Base-by-base conservation (phyloP, 768 basidiomycete species). In the Hypsizygus marmoreus region DNA sequence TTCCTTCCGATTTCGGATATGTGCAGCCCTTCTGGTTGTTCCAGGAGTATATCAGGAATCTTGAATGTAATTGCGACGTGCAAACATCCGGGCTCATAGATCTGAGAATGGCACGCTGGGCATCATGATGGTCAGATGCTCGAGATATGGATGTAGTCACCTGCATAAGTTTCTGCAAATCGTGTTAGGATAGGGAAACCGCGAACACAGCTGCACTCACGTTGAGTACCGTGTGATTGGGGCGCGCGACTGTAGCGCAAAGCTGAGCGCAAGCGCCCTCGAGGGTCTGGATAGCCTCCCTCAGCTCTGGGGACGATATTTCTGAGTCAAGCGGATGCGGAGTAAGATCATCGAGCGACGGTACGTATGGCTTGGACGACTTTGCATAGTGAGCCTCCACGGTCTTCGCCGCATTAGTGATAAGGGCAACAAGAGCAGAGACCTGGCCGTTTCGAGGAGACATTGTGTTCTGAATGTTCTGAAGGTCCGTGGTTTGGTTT, bases 221-320 rank as follows among this genome's bases (percentile, higher is more conserved):
- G 47, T 65, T 69, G 24, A 64, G 49, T n/a, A 68, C 47, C 6
- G 58, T 61, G 45, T 65, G 61, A 20, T 53, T 59, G 2, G 68
- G 69, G 14, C 63, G 58, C 1, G 65, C 62, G 11, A 67, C 57
- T 4, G 61, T 62, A 6, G 48, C 53, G 38, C 59, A 62, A 17
- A 70, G 45, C 43, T 68, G 68, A 20, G 63, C 66, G 40, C 67
- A 68, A 6, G 68, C 68, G 4, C 59, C 67, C 49, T 68, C 67
- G 11, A 70, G 62, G 4, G 51, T 62, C 28, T 63, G 59, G 19
- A 70, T 56, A 4, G 64, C 65, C 29, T 59, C 56, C 17, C 56
- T 56, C 9, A 70, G 49, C 20, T 56, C 60, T 14, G 58, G 45
- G 25, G 54, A 54, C 6, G 50, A 45, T 9, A 59, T 45, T 7